Percentiles rank a stretch among this genome's conserved stretches.
phyloP scores from a whole-genome alignment of 1,284 basidiomycete genomes.

The Mycena citricolor region DNA sequence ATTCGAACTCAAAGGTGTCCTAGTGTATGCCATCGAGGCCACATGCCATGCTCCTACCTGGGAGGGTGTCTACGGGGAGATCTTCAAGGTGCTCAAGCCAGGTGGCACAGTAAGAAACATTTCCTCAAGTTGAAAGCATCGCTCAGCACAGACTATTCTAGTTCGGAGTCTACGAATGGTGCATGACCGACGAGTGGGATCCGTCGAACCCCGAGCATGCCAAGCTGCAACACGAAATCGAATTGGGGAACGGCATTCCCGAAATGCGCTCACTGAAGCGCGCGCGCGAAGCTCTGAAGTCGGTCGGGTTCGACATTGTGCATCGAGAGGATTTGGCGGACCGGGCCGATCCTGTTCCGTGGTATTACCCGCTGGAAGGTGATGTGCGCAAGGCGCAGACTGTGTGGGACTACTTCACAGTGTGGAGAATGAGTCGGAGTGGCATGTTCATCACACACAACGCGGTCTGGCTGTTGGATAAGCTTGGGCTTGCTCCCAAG shows the following conservation, averaged over 20 bases:
- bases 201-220: conserved; percentile 86
- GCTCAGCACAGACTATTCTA: conserved; percentile 29
- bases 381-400: conserved; percentile 92
- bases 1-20: no score
- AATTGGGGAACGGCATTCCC: conserved; percentile 96
- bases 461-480: conserved; percentile 76
- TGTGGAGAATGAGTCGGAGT: conserved; percentile 87
- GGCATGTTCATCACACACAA: conserved; percentile 87
- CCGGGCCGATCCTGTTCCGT: conserved; percentile 76
- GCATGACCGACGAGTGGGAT: conserved; percentile 96
- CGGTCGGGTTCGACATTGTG: conserved; percentile 86
- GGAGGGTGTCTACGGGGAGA: conserved; percentile 94
- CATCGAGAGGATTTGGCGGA: conserved; percentile 95
- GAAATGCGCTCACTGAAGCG: conserved; percentile 85
- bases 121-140: conserved; percentile 7
- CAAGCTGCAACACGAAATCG: conserved; percentile 87
- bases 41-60: conserved; percentile 94
- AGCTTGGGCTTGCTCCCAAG: conserved; percentile 82
- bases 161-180: conserved; percentile 99
- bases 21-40: conserved; percentile 96
- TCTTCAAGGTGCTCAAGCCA: conserved; percentile 93
- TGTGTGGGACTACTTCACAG: conserved; percentile 85
- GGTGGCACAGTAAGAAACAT: conserved; percentile 80
- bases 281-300: conserved; percentile 77
- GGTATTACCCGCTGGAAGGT: conserved; percentile 97